phyloP scores from a whole-genome alignment of 495 filamentous ascomycete species.

The Neurospora pannonica region DNA sequence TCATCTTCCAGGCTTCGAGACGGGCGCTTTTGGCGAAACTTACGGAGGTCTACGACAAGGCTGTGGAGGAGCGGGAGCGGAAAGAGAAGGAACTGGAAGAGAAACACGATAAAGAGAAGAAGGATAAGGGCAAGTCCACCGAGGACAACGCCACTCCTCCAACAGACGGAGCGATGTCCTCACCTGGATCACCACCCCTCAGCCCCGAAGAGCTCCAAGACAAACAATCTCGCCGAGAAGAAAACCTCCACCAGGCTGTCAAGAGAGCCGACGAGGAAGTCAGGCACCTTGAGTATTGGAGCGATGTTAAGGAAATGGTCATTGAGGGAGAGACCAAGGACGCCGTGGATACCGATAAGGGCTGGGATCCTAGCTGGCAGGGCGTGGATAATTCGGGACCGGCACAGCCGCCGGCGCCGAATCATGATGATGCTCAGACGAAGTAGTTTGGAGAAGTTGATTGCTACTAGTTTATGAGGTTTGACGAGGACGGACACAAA shows the following conservation, averaged over 20 bases:
- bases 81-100: conserved; percentile 11
- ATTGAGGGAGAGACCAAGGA: conserved; percentile 40
- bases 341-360: conserved; percentile 32
- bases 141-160: background rate
- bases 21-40: conserved; percentile 63
- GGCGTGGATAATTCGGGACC: conserved; percentile 36
- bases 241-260: conserved; percentile 49
- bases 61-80: conserved; percentile 12
- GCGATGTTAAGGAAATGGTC: conserved; percentile 56
- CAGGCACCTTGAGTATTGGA: conserved; percentile 62
- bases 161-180: background rate
- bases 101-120: conserved; percentile 18
- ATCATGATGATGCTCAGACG: background rate
- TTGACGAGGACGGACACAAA: background rate
- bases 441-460: background rate
- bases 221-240: conserved; percentile 20
- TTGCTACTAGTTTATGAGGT: background rate
- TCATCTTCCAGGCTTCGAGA: conserved; percentile 84
- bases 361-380: conserved; percentile 37
- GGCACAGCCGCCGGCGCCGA: conserved; percentile 7
- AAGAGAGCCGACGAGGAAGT: conserved; percentile 59
- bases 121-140: background rate
- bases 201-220: conserved; percentile 3
- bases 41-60: conserved; percentile 49
- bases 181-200: background rate